These are phyloP conservation scores for Fonsecaea erecta DNA, from an alignment of 2,329 filamentous ascomycete species.

Conservation along the genomic window DNA sequence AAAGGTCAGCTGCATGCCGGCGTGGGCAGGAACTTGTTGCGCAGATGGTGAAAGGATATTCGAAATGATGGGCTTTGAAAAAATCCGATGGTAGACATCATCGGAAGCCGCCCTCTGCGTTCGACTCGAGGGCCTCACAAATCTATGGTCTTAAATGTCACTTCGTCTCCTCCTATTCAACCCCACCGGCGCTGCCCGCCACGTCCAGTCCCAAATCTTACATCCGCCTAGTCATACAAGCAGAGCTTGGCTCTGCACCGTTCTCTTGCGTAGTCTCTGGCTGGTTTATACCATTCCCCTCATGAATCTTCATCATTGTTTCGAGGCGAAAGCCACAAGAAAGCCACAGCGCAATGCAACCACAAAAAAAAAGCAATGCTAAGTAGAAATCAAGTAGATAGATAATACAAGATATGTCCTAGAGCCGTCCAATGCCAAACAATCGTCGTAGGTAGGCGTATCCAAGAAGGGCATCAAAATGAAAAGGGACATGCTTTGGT, in stretches of 20 bases:
- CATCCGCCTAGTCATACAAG: conserved; percentile 25
- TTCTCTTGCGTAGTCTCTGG: conserved; percentile 1
- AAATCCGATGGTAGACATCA: not conserved
- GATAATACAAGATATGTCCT: conserved; percentile 33
- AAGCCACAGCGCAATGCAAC: conserved; percentile 13
- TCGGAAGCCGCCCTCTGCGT: not conserved
- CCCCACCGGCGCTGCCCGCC: not conserved
- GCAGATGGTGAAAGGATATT: not conserved
- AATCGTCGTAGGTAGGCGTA: conserved; percentile 2
- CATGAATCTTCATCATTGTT: conserved; percentile 24
- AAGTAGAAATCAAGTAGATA: conserved; percentile 18
- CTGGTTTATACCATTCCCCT: conserved; percentile 14
- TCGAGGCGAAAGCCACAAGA: conserved; percentile 8
- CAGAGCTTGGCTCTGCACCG: conserved; percentile 3
- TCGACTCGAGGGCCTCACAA: not conserved
- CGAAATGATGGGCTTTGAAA: not conserved
- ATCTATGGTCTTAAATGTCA: not conserved
- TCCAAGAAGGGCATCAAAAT: conserved; percentile 9
- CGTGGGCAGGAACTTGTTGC: not conserved
- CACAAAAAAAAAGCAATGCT: conserved; percentile 25
- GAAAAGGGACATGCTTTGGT: not conserved
- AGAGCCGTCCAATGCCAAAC: conserved; percentile 8
- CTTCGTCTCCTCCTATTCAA: not conserved
- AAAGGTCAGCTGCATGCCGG: not conserved
- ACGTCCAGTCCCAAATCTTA: conserved; percentile 1